Conservation (phyloP, 345 rosid species). For the Zanthoxylum bungeanum region DNA sequence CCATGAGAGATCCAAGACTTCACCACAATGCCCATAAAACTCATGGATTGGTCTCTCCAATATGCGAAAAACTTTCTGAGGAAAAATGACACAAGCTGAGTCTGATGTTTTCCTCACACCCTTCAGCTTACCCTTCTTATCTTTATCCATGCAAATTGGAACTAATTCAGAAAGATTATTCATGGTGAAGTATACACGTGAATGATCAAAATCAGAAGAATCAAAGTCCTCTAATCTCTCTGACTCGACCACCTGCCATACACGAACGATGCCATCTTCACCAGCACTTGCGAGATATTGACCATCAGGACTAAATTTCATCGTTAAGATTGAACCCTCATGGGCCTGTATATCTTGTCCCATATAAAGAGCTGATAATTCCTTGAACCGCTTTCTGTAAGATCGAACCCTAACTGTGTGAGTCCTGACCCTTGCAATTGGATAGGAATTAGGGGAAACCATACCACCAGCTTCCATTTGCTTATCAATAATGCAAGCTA, state of each 20-base stretch:
- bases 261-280: constrained; percentile 35
- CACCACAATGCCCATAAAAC: constrained; percentile 45
- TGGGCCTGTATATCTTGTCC: constrained; percentile 41
- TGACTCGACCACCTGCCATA: constrained; percentile 37
- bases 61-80: constrained; percentile 35
- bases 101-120: constrained; percentile 21
- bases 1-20: constrained; percentile 51
- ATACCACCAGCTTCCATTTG: constrained; percentile 25
- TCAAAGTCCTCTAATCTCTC: constrained; percentile 19
- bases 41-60: constrained; percentile 49
- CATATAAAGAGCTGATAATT: constrained; percentile 36
- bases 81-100: constrained; percentile 37
- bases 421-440: constrained; percentile 7
- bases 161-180: constrained; percentile 30
- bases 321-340: constrained; percentile 34
- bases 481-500: constrained; percentile 30
- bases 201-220: constrained; percentile 27
- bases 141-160: constrained; percentile 23
- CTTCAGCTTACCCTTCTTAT: constrained; percentile 24
- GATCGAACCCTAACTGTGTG: constrained; percentile 26
- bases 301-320: constrained; percentile 45
- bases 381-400: constrained; percentile 31
- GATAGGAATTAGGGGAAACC: constrained; percentile 14
- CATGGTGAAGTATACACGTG: constrained; percentile 31
- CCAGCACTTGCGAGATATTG: constrained; percentile 42